Evolutionary conservation across 768 basidiomycete species (phyloP), one percentile per base, ranked within the genome.

Genomic region (Cytidiella melzeri): DNA sequence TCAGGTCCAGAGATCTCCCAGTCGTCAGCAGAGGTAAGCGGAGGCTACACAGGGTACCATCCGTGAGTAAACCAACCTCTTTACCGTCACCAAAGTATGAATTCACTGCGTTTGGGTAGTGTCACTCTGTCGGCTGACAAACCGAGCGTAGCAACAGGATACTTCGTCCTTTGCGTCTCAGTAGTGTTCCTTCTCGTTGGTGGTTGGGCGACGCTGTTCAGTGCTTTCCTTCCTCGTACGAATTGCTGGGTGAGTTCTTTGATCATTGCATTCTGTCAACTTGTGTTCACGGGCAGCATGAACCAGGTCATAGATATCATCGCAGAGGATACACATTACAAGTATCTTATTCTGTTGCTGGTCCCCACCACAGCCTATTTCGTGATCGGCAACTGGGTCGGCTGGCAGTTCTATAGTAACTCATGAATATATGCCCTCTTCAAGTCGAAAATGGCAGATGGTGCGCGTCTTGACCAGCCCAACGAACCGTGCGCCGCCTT

Each of bases 351-450:
- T 25, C 67, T 93, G 10, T 68, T 96, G 34, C 71, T 93, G 39
- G 76, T 97, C 40, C 92, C 95, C 11, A 83, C 84, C 6, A 80
- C 76, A 9, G 74, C 85, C 36, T 93, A 91, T 67, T 95, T 93
- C 65, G 87, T 92, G 46, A 98, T 98, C 59, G 92, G 92, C 37
- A 97, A 97, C 61, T 98, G 95, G 95, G 90, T 95, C 34, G 94
- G 94, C 37, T 97, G 93, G 92, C 92, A 97, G 66, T 96, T 92
- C 66, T 97, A 91, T 64, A 81, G 87, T 39, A 92, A 93, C 65
- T 91, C 92, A 10, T 94, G 66, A 79, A 5, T 39, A 41, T 41
- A 11, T 18, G n/a, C 11, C 9, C 7, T 11, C 11, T 41, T 18
- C 18, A 18, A 11, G 23, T 41, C 18, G 23, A 18, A 7, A 41